Conservation (phyloP, 225 moss, liverwort and hornwort genomes). For the Neckera pumila region DNA sequence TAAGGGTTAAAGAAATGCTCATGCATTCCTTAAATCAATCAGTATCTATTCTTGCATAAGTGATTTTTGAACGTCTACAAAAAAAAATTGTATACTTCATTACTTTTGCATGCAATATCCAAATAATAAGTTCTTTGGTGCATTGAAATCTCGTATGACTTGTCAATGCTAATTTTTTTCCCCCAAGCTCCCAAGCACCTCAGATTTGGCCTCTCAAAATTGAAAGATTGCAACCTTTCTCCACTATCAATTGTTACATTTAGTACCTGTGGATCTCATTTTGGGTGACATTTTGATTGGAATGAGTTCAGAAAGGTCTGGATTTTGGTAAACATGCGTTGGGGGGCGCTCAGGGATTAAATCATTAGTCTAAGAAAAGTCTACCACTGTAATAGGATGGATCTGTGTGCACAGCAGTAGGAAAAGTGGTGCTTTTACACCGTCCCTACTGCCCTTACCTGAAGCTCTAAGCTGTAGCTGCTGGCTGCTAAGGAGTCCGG, state of each 20-base stretch:
- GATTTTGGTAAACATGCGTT: too few species aligned
- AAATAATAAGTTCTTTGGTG: background rate
- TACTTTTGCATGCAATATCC: background rate
- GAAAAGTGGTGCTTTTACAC: background rate
- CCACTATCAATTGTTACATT: too few species aligned
- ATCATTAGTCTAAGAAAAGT: too few species aligned
- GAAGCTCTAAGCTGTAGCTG: background rate
- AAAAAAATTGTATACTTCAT: background rate
- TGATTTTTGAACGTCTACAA: background rate
- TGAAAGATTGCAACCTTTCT: too few species aligned
- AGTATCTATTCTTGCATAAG: background rate
- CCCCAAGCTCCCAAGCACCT: too few species aligned
- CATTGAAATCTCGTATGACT: background rate
- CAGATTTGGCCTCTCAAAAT: too few species aligned
- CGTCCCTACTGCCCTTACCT: background rate
- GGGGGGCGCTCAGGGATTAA: too few species aligned
- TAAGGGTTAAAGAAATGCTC: background rate
- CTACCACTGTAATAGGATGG: background rate
- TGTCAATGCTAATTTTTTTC: background rate
- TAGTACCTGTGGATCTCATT: too few species aligned
- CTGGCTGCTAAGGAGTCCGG: background rate
- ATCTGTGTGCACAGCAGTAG: background rate
- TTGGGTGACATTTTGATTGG: too few species aligned
- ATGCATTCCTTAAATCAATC: background rate
- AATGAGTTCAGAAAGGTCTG: too few species aligned